A percentile compares a stretch with the other conserved stretches of the same genome.
These are phyloP conservation scores for Suillus occidentalis DNA, from an alignment of 768 basidiomycete genomes.

Conservation along the genomic window DNA sequence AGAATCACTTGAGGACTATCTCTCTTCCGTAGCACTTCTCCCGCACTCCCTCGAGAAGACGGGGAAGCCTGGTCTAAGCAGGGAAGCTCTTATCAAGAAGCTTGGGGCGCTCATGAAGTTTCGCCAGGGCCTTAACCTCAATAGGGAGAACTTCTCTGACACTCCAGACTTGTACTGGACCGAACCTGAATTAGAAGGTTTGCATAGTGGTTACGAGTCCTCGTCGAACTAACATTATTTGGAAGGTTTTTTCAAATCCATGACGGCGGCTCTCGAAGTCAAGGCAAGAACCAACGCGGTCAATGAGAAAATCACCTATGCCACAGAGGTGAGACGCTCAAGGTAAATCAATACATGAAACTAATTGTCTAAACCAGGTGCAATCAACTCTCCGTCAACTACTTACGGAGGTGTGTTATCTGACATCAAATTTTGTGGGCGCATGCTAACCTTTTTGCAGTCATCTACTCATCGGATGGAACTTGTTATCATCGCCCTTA, in stretches of 20 bases:
- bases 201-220: slow-evolving; percentile 15
- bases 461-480: slow-evolving; percentile 92
- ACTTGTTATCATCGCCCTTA: slow-evolving; percentile 90
- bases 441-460: slow-evolving; percentile 37
- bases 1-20: slow-evolving; percentile 76
- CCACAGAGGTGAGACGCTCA: slow-evolving; percentile 59
- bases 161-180: slow-evolving; percentile 94
- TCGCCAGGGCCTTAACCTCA: slow-evolving; percentile 88
- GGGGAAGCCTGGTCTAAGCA: slow-evolving; percentile 80
- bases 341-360: neutral
- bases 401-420: slow-evolving; percentile 64
- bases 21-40: slow-evolving; percentile 77
- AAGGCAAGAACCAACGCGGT: slow-evolving; percentile 75
- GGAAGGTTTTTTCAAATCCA: slow-evolving; percentile 77
- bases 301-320: slow-evolving; percentile 92
- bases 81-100: slow-evolving; percentile 86
- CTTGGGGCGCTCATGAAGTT: slow-evolving; percentile 90
- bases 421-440: neutral
- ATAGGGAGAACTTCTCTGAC: slow-evolving; percentile 85
- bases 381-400: slow-evolving; percentile 89
- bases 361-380: slow-evolving; percentile 41
- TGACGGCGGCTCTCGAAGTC: slow-evolving; percentile 86
- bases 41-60: slow-evolving; percentile 75
- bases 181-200: slow-evolving; percentile 86
- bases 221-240: neutral